A percentile compares a stretch with the other conserved stretches of the same genome.
phyloP scores from a whole-genome alignment of 2,329 filamentous ascomycete species.

The Drechslera avenae region DNA sequence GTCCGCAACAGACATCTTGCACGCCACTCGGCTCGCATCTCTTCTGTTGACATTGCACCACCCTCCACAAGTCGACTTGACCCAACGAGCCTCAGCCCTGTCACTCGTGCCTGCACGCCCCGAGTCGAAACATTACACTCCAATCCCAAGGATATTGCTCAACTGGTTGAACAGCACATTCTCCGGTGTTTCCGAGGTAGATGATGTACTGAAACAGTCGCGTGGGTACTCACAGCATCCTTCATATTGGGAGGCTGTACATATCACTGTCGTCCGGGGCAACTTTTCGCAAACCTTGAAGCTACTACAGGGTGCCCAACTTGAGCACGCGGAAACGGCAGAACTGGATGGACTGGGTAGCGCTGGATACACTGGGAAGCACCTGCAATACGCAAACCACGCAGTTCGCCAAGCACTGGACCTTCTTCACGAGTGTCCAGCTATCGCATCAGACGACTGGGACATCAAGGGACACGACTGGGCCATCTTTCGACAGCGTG shows the following conservation, averaged over 20 bases:
- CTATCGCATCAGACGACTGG: constrained; percentile 71
- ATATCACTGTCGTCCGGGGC: constrained; percentile 71
- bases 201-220: constrained; percentile 65
- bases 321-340: constrained; percentile 72
- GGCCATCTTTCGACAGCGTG: constrained; percentile 79
- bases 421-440: constrained; percentile 75
- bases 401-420: constrained; percentile 71
- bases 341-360: constrained; percentile 66
- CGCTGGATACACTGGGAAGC: constrained; percentile 72
- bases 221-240: constrained; percentile 77
- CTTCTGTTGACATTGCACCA: constrained; percentile 80
- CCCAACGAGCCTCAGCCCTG: constrained; percentile 31
- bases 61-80: constrained; percentile 45
- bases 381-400: constrained; percentile 77
- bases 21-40: constrained; percentile 78
- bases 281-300: constrained; percentile 69
- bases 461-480: constrained; percentile 81
- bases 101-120: constrained; percentile 33
- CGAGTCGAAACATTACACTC: constrained; percentile 40
- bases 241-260: constrained; percentile 86
- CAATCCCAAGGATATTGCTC: constrained; percentile 78
- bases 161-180: constrained; percentile 82
- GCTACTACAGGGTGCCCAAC: constrained; percentile 75
- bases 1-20: constrained; percentile 65
- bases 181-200: constrained; percentile 69